A percentile compares a stretch with the other conserved stretches of the same genome.
Conservation (phyloP, 495 filamentous ascomycete genomes). For the Xylaria palmicola region DNA sequence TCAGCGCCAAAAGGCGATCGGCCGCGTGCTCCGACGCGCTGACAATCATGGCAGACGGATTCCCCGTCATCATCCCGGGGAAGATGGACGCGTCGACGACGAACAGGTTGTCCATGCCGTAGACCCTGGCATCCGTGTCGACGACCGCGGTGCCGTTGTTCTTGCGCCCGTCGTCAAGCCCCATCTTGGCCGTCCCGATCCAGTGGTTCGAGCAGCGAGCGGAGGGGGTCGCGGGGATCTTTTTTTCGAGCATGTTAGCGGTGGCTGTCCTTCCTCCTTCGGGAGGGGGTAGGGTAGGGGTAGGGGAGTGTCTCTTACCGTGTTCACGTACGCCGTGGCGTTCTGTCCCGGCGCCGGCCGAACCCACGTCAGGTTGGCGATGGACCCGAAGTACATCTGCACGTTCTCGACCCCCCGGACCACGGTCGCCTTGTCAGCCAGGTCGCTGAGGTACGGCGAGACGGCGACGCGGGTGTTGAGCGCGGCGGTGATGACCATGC, state of each 20-base stretch:
- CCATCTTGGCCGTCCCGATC: slow-evolving; percentile 56
- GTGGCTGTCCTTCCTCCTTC: not conserved
- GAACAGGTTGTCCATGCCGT: slow-evolving; percentile 56
- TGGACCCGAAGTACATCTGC: slow-evolving; percentile 44
- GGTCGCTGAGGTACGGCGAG: slow-evolving; percentile 43
- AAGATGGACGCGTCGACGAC: slow-evolving; percentile 32
- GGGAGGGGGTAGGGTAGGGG: slow-evolving; percentile 7
- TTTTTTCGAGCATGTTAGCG: not conserved
- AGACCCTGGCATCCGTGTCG: slow-evolving; percentile 55
- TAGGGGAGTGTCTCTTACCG: slow-evolving; percentile 15
- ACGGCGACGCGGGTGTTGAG: slow-evolving; percentile 47
- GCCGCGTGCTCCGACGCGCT: slow-evolving; percentile 52
- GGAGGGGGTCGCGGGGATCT: slow-evolving; percentile 36
- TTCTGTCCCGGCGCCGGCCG: slow-evolving; percentile 47
- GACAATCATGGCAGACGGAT: slow-evolving; percentile 55
- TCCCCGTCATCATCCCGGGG: slow-evolving; percentile 53
- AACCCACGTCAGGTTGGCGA: slow-evolving; percentile 50
- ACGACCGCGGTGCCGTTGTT: slow-evolving; percentile 55
- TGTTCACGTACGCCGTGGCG: slow-evolving; percentile 49
- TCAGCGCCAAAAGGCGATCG: slow-evolving; percentile 50
- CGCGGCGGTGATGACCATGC: slow-evolving; percentile 46
- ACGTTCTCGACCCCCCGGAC: slow-evolving; percentile 51
- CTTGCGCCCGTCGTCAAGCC: slow-evolving; percentile 52
- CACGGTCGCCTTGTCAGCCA: slow-evolving; percentile 34
- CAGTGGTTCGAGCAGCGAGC: slow-evolving; percentile 46